Evolutionary conservation across 2,329 filamentous ascomycete species (phyloP).

Genomic region (Ophiostoma himal-ulmi): DNA sequence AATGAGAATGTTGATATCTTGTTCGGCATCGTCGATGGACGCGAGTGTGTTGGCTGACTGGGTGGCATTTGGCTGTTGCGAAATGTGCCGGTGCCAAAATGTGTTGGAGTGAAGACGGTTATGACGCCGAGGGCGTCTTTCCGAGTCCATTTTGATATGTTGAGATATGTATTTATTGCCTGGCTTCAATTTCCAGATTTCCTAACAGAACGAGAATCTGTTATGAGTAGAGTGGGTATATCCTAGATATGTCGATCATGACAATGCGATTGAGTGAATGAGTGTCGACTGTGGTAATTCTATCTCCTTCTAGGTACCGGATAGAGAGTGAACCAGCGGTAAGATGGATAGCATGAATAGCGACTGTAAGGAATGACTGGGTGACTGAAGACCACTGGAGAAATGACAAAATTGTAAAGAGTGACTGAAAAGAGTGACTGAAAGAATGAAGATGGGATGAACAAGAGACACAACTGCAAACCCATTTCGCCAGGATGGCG

Average conservation of each 20-base stretch:
- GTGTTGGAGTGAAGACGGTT: conserved; percentile 13
- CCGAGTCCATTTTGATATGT: neutral
- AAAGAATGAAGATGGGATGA: conserved; percentile 4
- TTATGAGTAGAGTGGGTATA: neutral
- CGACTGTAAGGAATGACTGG: neutral
- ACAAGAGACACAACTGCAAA: neutral
- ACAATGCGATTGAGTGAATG: neutral
- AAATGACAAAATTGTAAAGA: neutral
- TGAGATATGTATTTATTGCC: neutral
- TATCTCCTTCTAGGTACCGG: neutral
- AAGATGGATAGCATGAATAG: neutral
- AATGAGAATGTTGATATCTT: conserved; percentile 11
- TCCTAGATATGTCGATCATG: neutral
- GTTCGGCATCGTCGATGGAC: conserved; percentile 8
- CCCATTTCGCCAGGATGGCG: neutral
- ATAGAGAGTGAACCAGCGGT: neutral
- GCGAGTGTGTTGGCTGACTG: neutral
- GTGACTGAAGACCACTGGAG: neutral
- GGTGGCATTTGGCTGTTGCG: neutral
- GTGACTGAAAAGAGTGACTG: neutral
- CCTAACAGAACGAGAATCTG: neutral
- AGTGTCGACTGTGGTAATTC: neutral
- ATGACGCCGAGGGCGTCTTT: neutral
- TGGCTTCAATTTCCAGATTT: neutral
- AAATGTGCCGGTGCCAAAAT: conserved; percentile 2